Evolutionary conservation across 768 basidiomycete species (phyloP).

Genomic region (Leccinum fibrillosum): DNA sequence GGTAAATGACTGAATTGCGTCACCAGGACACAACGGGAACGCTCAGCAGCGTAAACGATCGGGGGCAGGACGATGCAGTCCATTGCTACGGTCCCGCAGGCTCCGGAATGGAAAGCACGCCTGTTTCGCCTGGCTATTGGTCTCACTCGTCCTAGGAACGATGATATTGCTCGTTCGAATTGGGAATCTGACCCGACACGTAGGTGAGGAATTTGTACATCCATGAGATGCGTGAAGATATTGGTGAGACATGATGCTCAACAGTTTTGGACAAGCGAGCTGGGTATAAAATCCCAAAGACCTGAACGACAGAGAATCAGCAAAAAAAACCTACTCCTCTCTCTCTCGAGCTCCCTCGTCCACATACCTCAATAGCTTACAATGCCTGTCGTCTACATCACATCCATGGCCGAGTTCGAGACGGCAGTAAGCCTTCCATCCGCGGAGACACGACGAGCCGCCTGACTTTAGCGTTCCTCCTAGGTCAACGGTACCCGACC

Average conservation of each 20-base stretch:
- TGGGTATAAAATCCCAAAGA: constrained; percentile 26
- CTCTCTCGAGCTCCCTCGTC: constrained; percentile 10
- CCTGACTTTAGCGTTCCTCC: constrained; percentile 4
- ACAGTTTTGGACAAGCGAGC: constrained; percentile 16
- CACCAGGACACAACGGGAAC: constrained; percentile 16
- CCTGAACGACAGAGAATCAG: constrained; percentile 12
- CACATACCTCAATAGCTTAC: constrained; percentile 12
- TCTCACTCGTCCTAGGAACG: constrained; percentile 15
- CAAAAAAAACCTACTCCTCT: constrained; percentile 10
- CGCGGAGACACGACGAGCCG: not conserved
- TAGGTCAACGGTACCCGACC: constrained; percentile 23
- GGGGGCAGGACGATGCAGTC: constrained; percentile 16
- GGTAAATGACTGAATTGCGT: constrained; percentile 24
- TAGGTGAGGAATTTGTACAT: constrained; percentile 18
- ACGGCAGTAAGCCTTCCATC: constrained; percentile 15
- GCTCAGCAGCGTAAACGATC: constrained; percentile 15
- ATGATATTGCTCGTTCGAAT: constrained; percentile 18
- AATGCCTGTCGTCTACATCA: constrained; percentile 25
- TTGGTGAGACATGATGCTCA: constrained; percentile 14
- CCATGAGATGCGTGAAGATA: constrained; percentile 11
- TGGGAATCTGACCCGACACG: constrained; percentile 21
- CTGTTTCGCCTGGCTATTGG: constrained; percentile 25
- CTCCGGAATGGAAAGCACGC: constrained; percentile 30
- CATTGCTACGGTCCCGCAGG: constrained; percentile 24
- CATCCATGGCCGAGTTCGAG: constrained; percentile 27